Evolutionary conservation across 2,329 filamentous ascomycete species (phyloP), one percentile per base, ranked within the genome.

Genomic region (Alternaria panax): DNA sequence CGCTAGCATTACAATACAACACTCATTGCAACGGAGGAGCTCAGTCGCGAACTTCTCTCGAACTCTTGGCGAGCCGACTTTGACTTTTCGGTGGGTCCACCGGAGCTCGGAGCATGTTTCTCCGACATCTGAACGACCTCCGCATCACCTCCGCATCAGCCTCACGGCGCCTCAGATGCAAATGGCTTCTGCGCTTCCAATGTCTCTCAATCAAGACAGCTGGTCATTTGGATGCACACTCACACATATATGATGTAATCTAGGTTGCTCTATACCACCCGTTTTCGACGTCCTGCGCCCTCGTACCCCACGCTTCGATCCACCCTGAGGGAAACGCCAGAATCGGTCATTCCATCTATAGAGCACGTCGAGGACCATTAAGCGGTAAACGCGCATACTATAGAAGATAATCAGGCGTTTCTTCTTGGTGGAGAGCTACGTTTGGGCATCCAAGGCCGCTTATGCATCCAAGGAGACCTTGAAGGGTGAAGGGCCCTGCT

Each of bases 41-140:
- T 57, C 28, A 42, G 38, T 60, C 47, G 38, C 46, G 57, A 60
- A 54, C 52, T 60, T 60, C 53, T 57, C 47, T 62, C 51, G 63
- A 69, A 66, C 60, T 66, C 62, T 65, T 62, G 57, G 57, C 62
- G 50, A 52, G 53, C 20, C 52, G 53, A 62, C 58, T 61, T 65
- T 53, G 56, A 59, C 56, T 66, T 66, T 65, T 65, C 41, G 51
- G 54, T 63, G 63, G 63, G 57, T 61, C 63, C 54, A 5, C 42
- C 61, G 60, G 59, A 48, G 47, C 41, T 36, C 54, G 59, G 53
- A 14, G 2, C 36, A 20, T 14, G 41, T 57, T 60, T 60, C 47
- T 51, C 54, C 57, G 62, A 57, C 50, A 50, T 43, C 22, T 32
- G 25, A 41, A 60, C 62, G 52, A 60, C 55, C 51, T 54, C 59